Base-by-base conservation (phyloP, 2,329 filamentous ascomycete genomes). In the Ophiosphaerella narmari region DNA sequence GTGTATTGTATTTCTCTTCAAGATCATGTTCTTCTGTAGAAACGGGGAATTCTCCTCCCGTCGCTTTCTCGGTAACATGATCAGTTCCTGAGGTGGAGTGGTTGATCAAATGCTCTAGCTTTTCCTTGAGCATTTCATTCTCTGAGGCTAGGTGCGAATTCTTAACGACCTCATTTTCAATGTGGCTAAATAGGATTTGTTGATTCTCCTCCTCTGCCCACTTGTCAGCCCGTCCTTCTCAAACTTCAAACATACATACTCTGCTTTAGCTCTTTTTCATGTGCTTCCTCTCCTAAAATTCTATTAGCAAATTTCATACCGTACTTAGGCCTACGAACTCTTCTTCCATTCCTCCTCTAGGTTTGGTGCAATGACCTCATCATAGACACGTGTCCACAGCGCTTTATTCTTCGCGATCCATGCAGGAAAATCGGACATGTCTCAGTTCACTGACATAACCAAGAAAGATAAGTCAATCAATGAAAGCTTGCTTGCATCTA, bases 331-430 rank as follows among this genome's bases (percentile, higher is more conserved):
- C 35, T 24, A 54, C 62, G n/a, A 52, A 72, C 71, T 64, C 47
- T 56, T 66, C 51, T 66, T 66, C 62, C 68, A 66, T 48, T 73
- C 68, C 46, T 62, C 56, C 51, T 70, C 63, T 1, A 70, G 43
- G 36, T 66, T 56, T n/a, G 67, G 65, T 38, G 55, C 52, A 24
- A 71, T 69, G 58, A 71, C 61, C 59, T 71, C 68, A 65, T 71
- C 61, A 39, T 63, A 68, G 40, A 71, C 62, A 46, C 66, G 65
- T 33, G 55, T 60, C 65, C 63, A 67, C 6, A 66, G 44, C 32
- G 48, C 50, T 42, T 59, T 67, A 21, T 67, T 64, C 50, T 66
- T 63, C 41, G 63, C 60, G n/a, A 67, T 31, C 67, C 67, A 73
- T 9, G 52, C 43, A 9, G 57, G 35, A 34, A 61, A 57, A 21